Base-by-base conservation (phyloP, 352 stramenopile species). In the Pythium myriotylum region DNA sequence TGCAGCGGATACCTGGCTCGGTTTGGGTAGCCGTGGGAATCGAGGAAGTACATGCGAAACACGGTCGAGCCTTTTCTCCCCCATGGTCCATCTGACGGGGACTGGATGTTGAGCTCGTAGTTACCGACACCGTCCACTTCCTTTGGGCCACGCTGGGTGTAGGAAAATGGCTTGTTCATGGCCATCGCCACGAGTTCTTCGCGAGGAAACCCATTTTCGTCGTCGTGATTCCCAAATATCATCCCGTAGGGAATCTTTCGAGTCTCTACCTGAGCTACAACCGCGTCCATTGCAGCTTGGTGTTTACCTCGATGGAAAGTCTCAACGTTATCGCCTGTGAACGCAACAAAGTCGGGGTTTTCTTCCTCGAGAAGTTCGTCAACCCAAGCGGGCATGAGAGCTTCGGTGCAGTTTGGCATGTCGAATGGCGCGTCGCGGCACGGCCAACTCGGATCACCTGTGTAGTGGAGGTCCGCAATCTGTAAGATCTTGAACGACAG, bases 161-260 rank as follows among this genome's bases (percentile, higher is more conserved):
- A 84, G 48, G 77, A 81, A 53, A 77, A 58, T 23, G 66, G 71
- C 40, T 67, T 64, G n/a, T 67, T n/a, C 4, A 58, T 33, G 7
- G 79, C 37, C 49, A 86, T 81, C 9, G 73, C 65, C n/a, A 75
- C 62, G 14, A 53, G 9, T 17, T 53, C 24, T 10, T 39, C 46
- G 32, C 72, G 53, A 2, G 60, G 56, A n/a, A 76, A 79, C 1
- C 68, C 73, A 3, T 71, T 68, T 35, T 84, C 74, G 37, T 89
- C 65, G 51, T 89, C 79, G 51, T 89, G 79, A 57, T 89, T 89
- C 27, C 79, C 79, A 33, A 89, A 82, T 7, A 89, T 64, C 64
- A 84, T 76, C 4, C 63, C 70, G 51, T 83, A 89, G 26, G 79
- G 77, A 19, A 87, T 83, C 17, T 61, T 54, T 5, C 79, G 74